A percentile compares a stretch with the other conserved stretches of the same genome.
These are phyloP conservation scores for Venturia pyrina DNA, from an alignment of 2,329 filamentous ascomycete genomes.

Conservation along the genomic window DNA sequence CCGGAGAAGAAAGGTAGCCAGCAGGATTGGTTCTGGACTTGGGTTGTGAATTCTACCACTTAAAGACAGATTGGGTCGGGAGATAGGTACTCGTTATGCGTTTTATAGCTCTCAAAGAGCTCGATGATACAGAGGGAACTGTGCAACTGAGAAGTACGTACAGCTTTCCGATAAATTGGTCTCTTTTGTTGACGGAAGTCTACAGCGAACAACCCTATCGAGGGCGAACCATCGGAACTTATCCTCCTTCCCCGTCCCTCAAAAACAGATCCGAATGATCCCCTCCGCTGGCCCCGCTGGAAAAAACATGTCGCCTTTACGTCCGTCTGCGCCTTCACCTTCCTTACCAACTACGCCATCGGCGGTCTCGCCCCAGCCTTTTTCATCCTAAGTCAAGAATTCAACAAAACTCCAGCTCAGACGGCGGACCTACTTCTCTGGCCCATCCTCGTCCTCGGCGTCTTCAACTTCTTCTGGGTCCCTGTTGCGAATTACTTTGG, in stretches of 20 bases:
- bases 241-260: conserved; percentile 40
- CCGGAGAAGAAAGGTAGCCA: background rate
- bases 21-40: conserved; percentile 6
- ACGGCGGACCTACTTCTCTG: conserved; percentile 31
- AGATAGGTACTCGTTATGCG: conserved; percentile 16
- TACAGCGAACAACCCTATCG: conserved; percentile 14
- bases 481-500: conserved; percentile 39
- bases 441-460: conserved; percentile 38
- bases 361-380: conserved; percentile 35
- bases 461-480: conserved; percentile 44
- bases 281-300: conserved; percentile 35
- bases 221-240: conserved; percentile 18
- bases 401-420: conserved; percentile 35
- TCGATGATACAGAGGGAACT: conserved; percentile 29
- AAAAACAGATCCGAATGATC: conserved; percentile 36
- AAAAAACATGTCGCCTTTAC: conserved; percentile 36
- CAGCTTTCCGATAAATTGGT: background rate
- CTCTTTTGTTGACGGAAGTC: background rate
- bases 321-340: conserved; percentile 41
- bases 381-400: conserved; percentile 35
- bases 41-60: background rate
- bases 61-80: background rate
- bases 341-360: conserved; percentile 39
- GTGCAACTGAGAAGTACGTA: conserved; percentile 24
- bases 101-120: conserved; percentile 24